Evolutionary conservation across 192 early-diverging fungal species (phyloP).

Genomic region (Entomortierella beljakovae): DNA sequence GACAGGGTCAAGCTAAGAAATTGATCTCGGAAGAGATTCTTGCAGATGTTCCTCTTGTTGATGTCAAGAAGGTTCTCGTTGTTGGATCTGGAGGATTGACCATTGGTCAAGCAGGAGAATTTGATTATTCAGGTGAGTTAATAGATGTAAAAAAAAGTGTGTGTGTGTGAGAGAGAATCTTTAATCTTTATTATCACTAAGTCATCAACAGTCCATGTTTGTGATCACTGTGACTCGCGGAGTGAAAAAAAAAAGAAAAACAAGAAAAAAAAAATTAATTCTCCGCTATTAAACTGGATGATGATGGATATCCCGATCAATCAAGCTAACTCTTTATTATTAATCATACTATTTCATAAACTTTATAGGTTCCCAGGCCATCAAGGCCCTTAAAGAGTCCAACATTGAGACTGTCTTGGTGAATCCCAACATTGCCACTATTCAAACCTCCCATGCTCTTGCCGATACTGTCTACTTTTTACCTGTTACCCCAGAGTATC

Average conservation of each 20-base stretch:
- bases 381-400: conserved; percentile 96
- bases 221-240: conserved; percentile 6
- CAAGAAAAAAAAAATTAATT: neutral
- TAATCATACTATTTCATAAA: too few species aligned
- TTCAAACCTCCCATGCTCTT: conserved; percentile 94
- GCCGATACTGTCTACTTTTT: conserved; percentile 97
- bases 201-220: neutral
- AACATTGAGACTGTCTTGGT: conserved; percentile 94
- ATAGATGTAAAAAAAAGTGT: neutral
- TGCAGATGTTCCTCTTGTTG: conserved; percentile 58
- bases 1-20: conserved; percentile 11
- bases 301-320: too few species aligned
- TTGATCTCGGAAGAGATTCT: conserved; percentile 63
- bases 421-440: conserved; percentile 99
- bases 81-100: conserved; percentile 95
- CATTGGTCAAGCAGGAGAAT: conserved; percentile 99
- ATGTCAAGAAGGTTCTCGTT: conserved; percentile 89
- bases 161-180: neutral
- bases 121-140: conserved; percentile 94
- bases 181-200: neutral
- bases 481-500: conserved; percentile 92
- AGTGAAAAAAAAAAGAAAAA: neutral
- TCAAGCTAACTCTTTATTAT: too few species aligned
- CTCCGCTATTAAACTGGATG: conserved; percentile 1
- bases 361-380: conserved; percentile 87